Conservation (phyloP, 208 protist species). For the Crithidia thermophila region DNA sequence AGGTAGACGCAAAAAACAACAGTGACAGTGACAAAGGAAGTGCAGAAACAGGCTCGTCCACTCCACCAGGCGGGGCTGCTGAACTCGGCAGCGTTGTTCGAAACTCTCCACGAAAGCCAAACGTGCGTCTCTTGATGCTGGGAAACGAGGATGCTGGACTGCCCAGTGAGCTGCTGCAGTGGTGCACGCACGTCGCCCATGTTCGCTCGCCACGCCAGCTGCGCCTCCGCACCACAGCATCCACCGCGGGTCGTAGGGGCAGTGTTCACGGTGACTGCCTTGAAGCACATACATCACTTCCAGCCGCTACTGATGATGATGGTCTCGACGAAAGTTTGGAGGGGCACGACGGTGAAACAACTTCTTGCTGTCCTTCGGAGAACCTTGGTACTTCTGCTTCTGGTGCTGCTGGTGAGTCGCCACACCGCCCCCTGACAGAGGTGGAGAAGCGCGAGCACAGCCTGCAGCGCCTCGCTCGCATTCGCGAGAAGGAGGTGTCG, state of each 20-base stretch:
- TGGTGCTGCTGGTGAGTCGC: no score
- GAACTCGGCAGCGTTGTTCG: no score
- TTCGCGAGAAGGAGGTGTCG: slow-evolving; percentile 63
- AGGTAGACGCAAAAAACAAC: background rate
- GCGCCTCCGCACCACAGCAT: no score
- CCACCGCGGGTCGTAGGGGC: no score
- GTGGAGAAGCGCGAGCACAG: slow-evolving; percentile 15
- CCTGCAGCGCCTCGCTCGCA: slow-evolving; percentile 21
- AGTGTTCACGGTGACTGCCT: no score
- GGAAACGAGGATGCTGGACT: slow-evolving; percentile 82
- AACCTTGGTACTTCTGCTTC: no score
- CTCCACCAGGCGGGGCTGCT: no score
- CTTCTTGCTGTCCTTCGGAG: no score
- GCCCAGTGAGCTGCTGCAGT: slow-evolving; percentile 35
- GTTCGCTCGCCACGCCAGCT: slow-evolving; percentile 51
- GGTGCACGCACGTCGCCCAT: slow-evolving; percentile 66
- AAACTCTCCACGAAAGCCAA: background rate
- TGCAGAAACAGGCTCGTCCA: background rate
- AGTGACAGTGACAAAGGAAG: background rate
- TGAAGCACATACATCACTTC: no score
- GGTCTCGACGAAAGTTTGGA: no score
- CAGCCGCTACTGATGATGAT: no score
- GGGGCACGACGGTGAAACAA: no score
- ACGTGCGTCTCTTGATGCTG: slow-evolving; percentile 59
- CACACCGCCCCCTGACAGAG: background rate